Conservation (phyloP, 1,139 yeast genomes). For the Debaryomycetaceae sp. region DNA sequence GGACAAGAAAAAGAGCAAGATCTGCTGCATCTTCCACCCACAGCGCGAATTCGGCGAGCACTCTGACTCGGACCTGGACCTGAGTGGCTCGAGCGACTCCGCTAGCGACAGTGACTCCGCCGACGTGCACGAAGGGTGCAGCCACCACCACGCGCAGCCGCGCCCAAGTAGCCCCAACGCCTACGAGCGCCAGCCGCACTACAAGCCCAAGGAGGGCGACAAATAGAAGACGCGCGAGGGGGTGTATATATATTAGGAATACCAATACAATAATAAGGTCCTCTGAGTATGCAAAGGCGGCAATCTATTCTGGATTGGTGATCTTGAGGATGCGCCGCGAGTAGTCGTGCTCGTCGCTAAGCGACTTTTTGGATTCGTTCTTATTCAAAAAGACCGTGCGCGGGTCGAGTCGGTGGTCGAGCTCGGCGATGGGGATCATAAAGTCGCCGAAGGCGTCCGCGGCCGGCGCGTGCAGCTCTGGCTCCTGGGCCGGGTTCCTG, state of each 20-base stretch:
- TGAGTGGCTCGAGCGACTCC: slow-evolving; percentile 17
- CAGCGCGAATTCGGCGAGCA: slow-evolving; percentile 67
- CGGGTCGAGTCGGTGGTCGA: slow-evolving; percentile 71
- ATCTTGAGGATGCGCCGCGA: slow-evolving; percentile 66
- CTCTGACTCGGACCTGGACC: slow-evolving; percentile 30
- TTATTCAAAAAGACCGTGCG: slow-evolving; percentile 55
- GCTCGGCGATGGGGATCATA: slow-evolving; percentile 47
- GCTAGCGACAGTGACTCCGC: slow-evolving; percentile 8
- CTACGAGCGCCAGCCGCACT: slow-evolving; percentile 69
- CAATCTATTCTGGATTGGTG: slow-evolving; percentile 50
- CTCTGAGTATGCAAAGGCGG: background rate
- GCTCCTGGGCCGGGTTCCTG: no score
- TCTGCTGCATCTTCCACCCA: slow-evolving; percentile 95
- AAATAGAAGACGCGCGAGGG: slow-evolving; percentile 5
- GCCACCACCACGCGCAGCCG: slow-evolving; percentile 1
- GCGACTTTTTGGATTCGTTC: slow-evolving; percentile 55
- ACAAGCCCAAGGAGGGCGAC: slow-evolving; percentile 27
- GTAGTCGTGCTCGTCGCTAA: slow-evolving; percentile 73
- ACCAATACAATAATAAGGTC: background rate
- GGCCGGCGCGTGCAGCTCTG: slow-evolving; percentile 11
- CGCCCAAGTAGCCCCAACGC: slow-evolving; percentile 51
- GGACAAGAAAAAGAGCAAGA: slow-evolving; percentile 83
- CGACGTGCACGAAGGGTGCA: slow-evolving; percentile 6
- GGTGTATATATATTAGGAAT: background rate
- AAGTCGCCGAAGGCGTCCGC: slow-evolving; percentile 11